These are phyloP conservation scores for Fusarium robinianum DNA, from an alignment of 2,329 filamentous ascomycete genomes.

Conservation along the genomic window DNA sequence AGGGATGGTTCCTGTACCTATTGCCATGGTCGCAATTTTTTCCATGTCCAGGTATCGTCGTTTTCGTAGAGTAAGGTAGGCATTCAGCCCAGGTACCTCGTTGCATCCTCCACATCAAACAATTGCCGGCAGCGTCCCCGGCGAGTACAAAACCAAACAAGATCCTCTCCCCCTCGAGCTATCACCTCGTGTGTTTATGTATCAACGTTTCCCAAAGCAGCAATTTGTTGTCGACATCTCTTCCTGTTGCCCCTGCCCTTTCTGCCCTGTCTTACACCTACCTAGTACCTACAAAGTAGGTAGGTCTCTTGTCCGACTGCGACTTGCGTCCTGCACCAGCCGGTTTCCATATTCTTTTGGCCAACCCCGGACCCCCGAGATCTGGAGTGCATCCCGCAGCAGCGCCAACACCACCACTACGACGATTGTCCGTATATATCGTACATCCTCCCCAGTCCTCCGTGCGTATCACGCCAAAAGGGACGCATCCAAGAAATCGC, in stretches of 20 bases:
- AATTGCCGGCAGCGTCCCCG: slow-evolving; percentile 29
- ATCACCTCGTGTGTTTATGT: slow-evolving; percentile 23
- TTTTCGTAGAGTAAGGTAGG: slow-evolving; percentile 12
- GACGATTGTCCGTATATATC: slow-evolving; percentile 6
- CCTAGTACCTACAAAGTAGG: no score
- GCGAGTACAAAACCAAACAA: slow-evolving; percentile 38
- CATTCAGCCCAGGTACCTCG: slow-evolving; percentile 24
- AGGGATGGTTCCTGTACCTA: no score
- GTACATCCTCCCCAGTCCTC: slow-evolving; percentile 1
- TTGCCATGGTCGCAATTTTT: slow-evolving; percentile 29
- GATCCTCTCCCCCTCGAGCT: slow-evolving; percentile 33
- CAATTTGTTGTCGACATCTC: slow-evolving; percentile 31
- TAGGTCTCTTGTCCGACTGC: no score
- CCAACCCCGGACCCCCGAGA: slow-evolving; percentile 19
- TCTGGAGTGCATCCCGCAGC: slow-evolving; percentile 27
- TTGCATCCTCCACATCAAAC: slow-evolving; percentile 24
- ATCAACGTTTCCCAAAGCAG: slow-evolving; percentile 33
- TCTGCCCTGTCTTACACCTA: slow-evolving; percentile 14
- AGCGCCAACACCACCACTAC: not conserved
- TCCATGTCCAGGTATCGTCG: slow-evolving; percentile 28
- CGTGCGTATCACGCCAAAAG: slow-evolving; percentile 15
- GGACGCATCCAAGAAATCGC: slow-evolving; percentile 17
- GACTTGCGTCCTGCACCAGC: no score
- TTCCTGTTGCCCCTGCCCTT: slow-evolving; percentile 20
- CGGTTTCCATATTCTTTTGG: no score